Evolutionary conservation across 352 stramenopile species (phyloP), one percentile per base, ranked within the genome.

Genomic region (Phytopythium cucurbitacearum): DNA sequence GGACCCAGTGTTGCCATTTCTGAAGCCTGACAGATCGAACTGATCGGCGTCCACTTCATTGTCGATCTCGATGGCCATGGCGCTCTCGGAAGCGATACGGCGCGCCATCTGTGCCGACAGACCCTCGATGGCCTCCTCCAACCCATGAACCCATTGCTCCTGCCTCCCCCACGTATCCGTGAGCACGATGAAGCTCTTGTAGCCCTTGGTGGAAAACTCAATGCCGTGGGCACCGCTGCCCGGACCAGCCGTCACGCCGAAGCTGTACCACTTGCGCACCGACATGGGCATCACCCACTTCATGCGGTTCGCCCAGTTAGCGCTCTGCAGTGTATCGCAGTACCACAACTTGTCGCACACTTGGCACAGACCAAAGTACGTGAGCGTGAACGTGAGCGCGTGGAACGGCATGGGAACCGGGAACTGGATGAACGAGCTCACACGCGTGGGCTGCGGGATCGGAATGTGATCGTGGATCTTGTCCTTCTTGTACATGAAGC

Each of bases 401-500:
- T 94, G 85, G 64, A 94, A 94, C 35, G 85, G 85, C 85, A 94
- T 92, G 4, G 85, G 82, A 32, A 93, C 85, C 5, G 85, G 85
- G 43, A 94, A 94, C 57, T 91, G 85, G 53, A 94, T 92, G 56
- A 94, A 94, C 12, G 85, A 93, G 61, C 79, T 91, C 55, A 92
- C 82, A 41, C 81, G 78, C 33, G 81, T 94, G 0, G 85, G 82
- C 57, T 94, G 82, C 5, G 85, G 85, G 49, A 94, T 90, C 42
- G 85, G 85, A 51, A 94, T 91, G 58, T 94, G 85, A 43, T 94
- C 85, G 60, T 94, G 85, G 40, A 94, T 92, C 56, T 94, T 94
- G 68, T 94, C 85, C 57, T 94, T 94, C 64, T 94, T 94, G 82
- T 90, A 94, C 67, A 94, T 67, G 54, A 94, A 94, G 12, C 85